A percentile compares a stretch with the other conserved stretches of the same genome.
These are phyloP conservation scores for Cordyceps cateniannulata DNA, from an alignment of 2,329 filamentous ascomycete species.

Conservation along the genomic window DNA sequence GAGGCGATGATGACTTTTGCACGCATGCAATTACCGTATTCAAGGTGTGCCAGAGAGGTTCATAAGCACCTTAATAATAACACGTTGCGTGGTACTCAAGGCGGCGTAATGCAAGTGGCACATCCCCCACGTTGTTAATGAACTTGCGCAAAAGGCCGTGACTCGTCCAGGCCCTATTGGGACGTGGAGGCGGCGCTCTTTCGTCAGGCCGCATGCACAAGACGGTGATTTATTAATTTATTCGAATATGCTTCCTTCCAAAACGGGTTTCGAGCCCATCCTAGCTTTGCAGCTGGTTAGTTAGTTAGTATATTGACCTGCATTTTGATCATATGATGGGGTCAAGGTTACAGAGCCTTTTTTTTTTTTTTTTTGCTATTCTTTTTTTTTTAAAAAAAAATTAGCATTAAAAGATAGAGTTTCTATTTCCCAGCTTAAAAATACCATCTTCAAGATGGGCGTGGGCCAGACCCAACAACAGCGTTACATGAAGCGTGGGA, in stretches of 20 bases:
- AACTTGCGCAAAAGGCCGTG: not conserved
- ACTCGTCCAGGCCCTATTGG: not conserved
- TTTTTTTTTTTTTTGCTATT: too few species aligned
- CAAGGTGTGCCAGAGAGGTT: not conserved
- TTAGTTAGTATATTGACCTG: not conserved
- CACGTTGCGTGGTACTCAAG: not conserved
- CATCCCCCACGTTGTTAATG: not conserved
- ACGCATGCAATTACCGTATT: not conserved
- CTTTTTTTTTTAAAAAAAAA: not conserved
- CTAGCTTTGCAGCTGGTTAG: not conserved
- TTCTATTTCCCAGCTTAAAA: not conserved
- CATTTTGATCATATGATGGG: slow-evolving; percentile 1
- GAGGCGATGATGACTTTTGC: too few species aligned
- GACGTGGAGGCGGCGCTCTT: not conserved
- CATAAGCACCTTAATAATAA: not conserved
- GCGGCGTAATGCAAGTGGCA: not conserved
- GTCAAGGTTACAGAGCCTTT: not conserved
- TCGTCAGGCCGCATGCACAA: not conserved
- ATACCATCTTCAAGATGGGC: not conserved
- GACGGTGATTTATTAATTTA: slow-evolving; percentile 1
- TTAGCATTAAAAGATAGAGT: not conserved
- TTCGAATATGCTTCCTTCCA: slow-evolving; percentile 1
- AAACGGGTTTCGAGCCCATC: not conserved
- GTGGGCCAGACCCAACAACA: not conserved
- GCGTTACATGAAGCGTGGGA: not conserved